Evolutionary conservation across 129 eudicot species (phyloP).

Genomic region (Saussurea involucrata): DNA sequence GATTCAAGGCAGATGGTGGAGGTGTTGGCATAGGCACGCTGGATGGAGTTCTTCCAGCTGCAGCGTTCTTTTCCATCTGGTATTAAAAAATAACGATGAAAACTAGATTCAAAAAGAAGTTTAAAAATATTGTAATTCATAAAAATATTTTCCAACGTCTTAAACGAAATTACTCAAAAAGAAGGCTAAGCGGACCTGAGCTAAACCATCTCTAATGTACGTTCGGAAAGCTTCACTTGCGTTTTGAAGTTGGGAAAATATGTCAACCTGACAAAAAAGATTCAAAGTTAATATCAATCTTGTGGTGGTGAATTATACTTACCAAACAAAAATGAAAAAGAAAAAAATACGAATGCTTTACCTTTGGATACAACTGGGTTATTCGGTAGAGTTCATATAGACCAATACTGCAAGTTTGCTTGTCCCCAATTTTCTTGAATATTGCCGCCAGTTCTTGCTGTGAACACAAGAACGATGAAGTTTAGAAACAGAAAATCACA

Average conservation of each 20-base stretch:
- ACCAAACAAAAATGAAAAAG: neutral
- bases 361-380: conserved; percentile 94
- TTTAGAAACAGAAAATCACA: neutral
- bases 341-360: neutral
- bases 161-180: neutral
- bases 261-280: conserved; percentile 69
- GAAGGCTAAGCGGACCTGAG: conserved; percentile 55
- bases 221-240: conserved; percentile 99
- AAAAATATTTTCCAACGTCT: too few relatives aligned
- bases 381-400: conserved; percentile 85
- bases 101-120: too few relatives aligned
- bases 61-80: conserved; percentile 99
- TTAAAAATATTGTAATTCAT: too few relatives aligned
- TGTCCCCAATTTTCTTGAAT: conserved; percentile 96
- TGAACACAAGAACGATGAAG: neutral
- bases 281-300: neutral
- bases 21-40: conserved; percentile 94
- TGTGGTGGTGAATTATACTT: neutral
- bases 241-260: conserved; percentile 94
- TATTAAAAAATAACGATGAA: neutral
- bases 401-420: conserved; percentile 95
- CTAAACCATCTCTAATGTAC: conserved; percentile 94
- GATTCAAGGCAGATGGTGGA: conserved; percentile 76
- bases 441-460: conserved; percentile 99
- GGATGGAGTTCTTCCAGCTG: conserved; percentile 98